Percentiles rank a stretch among this genome's conserved stretches.
These are phyloP conservation scores for Daldinia sp. DNA, from an alignment of 2,329 filamentous ascomycete genomes.

Conservation along the genomic window DNA sequence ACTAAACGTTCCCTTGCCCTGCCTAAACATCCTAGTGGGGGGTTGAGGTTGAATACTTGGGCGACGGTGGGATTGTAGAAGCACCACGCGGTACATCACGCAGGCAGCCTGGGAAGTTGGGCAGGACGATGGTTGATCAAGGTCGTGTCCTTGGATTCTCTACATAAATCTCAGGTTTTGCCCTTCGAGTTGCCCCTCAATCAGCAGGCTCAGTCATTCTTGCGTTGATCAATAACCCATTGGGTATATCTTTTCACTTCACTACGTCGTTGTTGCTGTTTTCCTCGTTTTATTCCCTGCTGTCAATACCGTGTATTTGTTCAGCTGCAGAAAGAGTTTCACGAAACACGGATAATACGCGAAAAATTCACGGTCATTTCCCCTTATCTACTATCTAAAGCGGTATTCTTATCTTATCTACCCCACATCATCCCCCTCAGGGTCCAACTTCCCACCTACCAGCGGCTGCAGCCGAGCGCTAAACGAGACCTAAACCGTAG, in stretches of 20 bases:
- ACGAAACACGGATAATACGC: conserved; percentile 4
- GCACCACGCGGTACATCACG: conserved; percentile 1
- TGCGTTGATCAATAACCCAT: conserved; percentile 14
- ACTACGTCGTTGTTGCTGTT: background rate
- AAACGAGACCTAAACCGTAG: conserved; percentile 27
- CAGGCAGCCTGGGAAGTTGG: background rate
- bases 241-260: conserved; percentile 1
- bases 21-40: conserved; percentile 21
- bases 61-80: background rate
- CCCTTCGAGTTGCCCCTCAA: conserved; percentile 18
- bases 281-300: conserved; percentile 6
- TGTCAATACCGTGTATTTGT: conserved; percentile 10
- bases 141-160: conserved; percentile 12
- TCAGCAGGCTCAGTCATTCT: conserved; percentile 17
- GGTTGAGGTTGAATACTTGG: conserved; percentile 1
- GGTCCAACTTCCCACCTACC: conserved; percentile 12
- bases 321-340: conserved; percentile 6
- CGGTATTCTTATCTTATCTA: conserved; percentile 11
- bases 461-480: conserved; percentile 38
- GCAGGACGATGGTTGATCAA: background rate
- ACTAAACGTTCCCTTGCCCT: background rate
- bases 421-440: conserved; percentile 21
- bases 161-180: conserved; percentile 28
- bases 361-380: background rate
- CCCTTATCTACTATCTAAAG: background rate